phyloP scores from a whole-genome alignment of 768 basidiomycete species.

The Baorangia bicolor region DNA sequence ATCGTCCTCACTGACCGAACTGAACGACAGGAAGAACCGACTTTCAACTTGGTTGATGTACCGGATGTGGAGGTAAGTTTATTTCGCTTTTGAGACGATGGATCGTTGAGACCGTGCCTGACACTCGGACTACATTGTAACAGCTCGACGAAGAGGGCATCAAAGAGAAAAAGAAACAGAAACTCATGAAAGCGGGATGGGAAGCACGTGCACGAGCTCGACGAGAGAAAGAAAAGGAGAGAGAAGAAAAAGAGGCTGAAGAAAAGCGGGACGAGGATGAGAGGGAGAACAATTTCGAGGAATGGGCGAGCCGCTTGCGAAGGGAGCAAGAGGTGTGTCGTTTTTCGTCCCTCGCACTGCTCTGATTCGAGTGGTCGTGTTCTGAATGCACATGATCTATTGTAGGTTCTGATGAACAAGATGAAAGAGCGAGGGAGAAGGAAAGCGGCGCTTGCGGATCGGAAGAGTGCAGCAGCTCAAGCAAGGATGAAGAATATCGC shows the following conservation, averaged over 20 bases:
- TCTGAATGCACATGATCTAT: background rate
- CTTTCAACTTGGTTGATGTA: conserved; percentile 88
- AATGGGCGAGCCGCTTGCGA: conserved; percentile 74
- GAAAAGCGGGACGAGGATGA: conserved; percentile 70
- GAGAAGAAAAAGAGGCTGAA: conserved; percentile 60
- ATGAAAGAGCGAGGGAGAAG: conserved; percentile 83
- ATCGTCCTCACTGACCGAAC: background rate
- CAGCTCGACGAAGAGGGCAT: conserved; percentile 87
- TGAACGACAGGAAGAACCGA: conserved; percentile 64
- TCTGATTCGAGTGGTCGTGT: background rate
- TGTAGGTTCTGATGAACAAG: conserved; percentile 71
- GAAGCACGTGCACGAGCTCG: conserved; percentile 84
- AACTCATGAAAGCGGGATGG: conserved; percentile 88
- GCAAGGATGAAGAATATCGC: conserved; percentile 96
- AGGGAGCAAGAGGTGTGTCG: conserved; percentile 74
- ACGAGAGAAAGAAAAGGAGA: conserved; percentile 86
- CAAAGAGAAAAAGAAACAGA: conserved; percentile 94
- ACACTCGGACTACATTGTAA: no score
- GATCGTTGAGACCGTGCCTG: background rate
- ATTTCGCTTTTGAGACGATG: background rate
- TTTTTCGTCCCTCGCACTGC: background rate
- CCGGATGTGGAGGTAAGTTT: conserved; percentile 78
- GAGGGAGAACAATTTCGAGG: conserved; percentile 63
- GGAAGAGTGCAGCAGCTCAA: conserved; percentile 94
- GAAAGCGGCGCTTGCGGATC: conserved; percentile 79